Evolutionary conservation across 2,329 filamentous ascomycete genomes (phyloP).

Genomic region (Scedosporium boydii): DNA sequence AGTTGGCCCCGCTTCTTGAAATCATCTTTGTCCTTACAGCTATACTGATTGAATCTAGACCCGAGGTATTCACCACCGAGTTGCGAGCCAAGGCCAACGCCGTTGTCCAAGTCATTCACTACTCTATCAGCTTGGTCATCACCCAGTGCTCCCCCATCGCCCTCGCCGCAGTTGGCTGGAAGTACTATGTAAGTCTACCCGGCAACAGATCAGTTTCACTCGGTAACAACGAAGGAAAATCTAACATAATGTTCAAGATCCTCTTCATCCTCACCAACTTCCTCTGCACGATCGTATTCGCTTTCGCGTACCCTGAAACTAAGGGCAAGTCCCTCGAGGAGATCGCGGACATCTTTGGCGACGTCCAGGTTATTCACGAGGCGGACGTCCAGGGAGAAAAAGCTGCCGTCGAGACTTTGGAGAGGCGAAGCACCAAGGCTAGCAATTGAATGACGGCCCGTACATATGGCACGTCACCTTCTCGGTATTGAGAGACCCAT

Average conservation of each 20-base stretch:
- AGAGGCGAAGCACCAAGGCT: conserved; percentile 2
- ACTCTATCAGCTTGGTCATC: conserved; percentile 29
- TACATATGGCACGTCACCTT: no score
- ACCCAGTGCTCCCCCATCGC: conserved; percentile 31
- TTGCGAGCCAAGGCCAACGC: conserved; percentile 30
- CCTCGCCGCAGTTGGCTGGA: conserved; percentile 27
- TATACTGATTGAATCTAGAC: conserved; percentile 12
- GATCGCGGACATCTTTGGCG: conserved; percentile 29
- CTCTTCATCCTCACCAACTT: conserved; percentile 28
- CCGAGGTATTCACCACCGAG: conserved; percentile 30
- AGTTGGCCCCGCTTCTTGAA: not conserved
- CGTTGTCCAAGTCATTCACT: conserved; percentile 29
- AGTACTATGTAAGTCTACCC: conserved; percentile 23
- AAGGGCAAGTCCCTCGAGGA: conserved; percentile 30
- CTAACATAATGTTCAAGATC: conserved; percentile 16
- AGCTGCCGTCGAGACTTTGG: conserved; percentile 10
- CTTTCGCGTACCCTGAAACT: conserved; percentile 26
- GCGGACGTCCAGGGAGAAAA: conserved; percentile 14
- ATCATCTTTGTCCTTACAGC: not conserved
- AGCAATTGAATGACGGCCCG: not conserved
- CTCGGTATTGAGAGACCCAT: no score
- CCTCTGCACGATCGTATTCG: conserved; percentile 24
- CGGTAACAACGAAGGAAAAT: not conserved
- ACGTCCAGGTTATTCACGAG: conserved; percentile 19
- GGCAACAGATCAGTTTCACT: not conserved